A percentile compares a stretch with the other conserved stretches of the same genome.
Conservation (phyloP, 2,329 filamentous ascomycete genomes). For the Cladorrhinum sp. region DNA sequence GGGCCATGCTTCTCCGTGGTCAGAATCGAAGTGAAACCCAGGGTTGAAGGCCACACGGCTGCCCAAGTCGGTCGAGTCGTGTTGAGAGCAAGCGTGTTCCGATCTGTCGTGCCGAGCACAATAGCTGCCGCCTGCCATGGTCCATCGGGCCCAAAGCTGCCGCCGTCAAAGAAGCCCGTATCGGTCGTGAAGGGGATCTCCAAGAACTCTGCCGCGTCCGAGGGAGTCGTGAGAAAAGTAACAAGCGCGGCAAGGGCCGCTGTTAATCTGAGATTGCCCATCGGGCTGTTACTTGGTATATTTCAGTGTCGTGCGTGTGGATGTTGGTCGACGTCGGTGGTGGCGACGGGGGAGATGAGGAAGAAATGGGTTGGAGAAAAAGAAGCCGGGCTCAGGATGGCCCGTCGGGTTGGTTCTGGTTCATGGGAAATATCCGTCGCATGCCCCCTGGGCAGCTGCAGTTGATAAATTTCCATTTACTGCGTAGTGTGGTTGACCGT, state of each 20-base stretch:
- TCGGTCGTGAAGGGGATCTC: neutral
- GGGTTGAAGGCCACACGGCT: neutral
- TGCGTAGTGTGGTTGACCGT: too few relatives aligned
- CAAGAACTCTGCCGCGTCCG: neutral
- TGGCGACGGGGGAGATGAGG: neutral
- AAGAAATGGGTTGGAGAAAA: neutral
- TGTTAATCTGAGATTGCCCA: neutral
- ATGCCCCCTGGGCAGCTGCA: neutral
- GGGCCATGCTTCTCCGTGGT: neutral
- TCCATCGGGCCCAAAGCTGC: constrained; percentile 18
- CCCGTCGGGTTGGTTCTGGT: neutral
- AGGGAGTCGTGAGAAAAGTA: neutral
- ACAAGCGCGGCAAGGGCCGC: neutral
- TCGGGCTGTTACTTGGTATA: neutral
- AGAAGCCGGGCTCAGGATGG: too few relatives aligned
- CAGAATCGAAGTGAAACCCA: constrained; percentile 5
- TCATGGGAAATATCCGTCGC: neutral
- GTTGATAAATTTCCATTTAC: neutral
- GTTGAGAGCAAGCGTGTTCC: neutral
- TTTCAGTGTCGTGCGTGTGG: neutral
- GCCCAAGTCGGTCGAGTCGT: neutral
- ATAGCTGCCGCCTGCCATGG: constrained; percentile 22
- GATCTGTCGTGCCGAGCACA: constrained; percentile 6
- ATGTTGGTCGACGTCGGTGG: neutral
- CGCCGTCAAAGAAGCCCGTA: neutral